Conservation (phyloP, 352 stramenopile species). For the Pythium biforme region DNA sequence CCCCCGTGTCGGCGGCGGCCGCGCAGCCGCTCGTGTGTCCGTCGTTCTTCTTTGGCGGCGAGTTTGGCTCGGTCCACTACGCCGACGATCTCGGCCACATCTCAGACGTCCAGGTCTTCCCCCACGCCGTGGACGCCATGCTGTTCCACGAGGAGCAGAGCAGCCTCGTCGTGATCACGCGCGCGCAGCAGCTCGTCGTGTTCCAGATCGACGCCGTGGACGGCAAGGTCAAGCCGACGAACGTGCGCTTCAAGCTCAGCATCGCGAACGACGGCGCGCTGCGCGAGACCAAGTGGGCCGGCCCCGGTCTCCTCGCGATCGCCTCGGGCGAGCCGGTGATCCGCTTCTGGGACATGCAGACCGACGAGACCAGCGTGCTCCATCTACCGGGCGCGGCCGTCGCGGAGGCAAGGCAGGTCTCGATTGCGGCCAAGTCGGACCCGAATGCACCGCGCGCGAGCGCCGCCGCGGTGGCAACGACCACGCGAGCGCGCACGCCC, state of each 20-base stretch:
- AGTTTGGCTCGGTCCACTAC: constrained; percentile 88
- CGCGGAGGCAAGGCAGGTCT: neutral
- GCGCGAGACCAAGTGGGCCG: constrained; percentile 85
- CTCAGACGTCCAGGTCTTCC: constrained; percentile 85
- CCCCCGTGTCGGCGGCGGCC: neutral
- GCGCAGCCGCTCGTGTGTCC: constrained; percentile 49
- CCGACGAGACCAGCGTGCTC: constrained; percentile 92
- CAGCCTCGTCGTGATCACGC: constrained; percentile 90
- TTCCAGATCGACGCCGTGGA: constrained; percentile 84
- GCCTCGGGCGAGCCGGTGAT: constrained; percentile 88
- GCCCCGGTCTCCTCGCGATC: constrained; percentile 87
- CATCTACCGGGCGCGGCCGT: constrained; percentile 54
- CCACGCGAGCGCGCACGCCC: too few relatives aligned
- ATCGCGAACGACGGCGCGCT: constrained; percentile 81
- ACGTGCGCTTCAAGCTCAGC: constrained; percentile 88
- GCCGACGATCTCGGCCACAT: constrained; percentile 92
- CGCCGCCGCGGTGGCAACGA: neutral
- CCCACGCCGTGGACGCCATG: constrained; percentile 88
- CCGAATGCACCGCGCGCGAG: too few relatives aligned
- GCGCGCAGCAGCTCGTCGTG: constrained; percentile 84
- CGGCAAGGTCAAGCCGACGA: constrained; percentile 75
- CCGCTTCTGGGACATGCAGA: constrained; percentile 91
- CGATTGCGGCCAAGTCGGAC: too few relatives aligned
- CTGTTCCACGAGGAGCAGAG: constrained; percentile 85
- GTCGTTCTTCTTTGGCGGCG: constrained; percentile 94